Evolutionary conservation across 176 grass and related monocot species (phyloP), one percentile per base, ranked within the genome.

Genomic region (Triticum turgidum): DNA sequence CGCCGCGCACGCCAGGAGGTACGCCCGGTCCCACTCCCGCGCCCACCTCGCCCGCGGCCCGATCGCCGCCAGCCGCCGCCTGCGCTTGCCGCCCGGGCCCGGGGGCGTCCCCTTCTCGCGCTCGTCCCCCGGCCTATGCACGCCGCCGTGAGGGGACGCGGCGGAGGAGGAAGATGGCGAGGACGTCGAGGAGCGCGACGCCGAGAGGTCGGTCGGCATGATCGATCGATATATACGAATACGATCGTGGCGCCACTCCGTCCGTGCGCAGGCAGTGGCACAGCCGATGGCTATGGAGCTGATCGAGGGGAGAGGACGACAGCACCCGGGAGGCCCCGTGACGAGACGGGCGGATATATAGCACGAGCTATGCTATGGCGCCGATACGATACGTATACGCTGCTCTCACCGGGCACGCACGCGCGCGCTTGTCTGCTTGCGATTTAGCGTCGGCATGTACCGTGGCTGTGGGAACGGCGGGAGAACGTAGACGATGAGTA

Each of bases 1-100:
- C 12, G 77, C 91, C 20, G 91, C 93, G 78, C 95, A 95, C 27
- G 87, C 88, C 3, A 95, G 91, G 10, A 98, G 89, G 89, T 92
- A 98, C 22, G 73, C 74, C 5, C 93, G 89, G 93, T 93, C 91
- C 93, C 95, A 98, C 81, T 93, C 93, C 65, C 70, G 82, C 58
- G 70, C 82, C 82, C 42, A 56, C 65, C 65, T 56, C 30, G 74
- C 74, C 74, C 47, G 27, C 25, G 27, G 17, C 6, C 51, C 74
- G 74, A 77, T 54, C 74, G 74, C 18, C 18, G 56, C 82, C 70
- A 61, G 41, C 37, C 6, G 3, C 14, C 69, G 1, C 20, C 86
- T 5, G 0, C 11, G 27, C 61, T 5, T 29, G 22, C 3, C 73
- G 61, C 2, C 81, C 15, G 51, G 15, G 70, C 2, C 54, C 15